These are phyloP conservation scores for Canariomyces notabilis DNA, from an alignment of 2,329 filamentous ascomycete genomes.

Conservation along the genomic window DNA sequence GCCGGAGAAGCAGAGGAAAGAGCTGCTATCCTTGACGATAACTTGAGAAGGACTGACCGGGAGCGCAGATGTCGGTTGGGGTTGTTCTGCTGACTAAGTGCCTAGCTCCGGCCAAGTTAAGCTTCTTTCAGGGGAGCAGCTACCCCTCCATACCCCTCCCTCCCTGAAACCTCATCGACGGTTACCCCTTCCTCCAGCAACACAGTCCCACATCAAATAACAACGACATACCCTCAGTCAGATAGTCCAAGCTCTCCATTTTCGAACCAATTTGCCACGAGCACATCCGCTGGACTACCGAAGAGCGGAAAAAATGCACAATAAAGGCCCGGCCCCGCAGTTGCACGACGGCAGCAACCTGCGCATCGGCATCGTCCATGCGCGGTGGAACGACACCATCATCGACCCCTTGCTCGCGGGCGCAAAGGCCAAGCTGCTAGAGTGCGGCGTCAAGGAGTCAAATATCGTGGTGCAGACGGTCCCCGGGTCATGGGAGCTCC, in stretches of 20 bases:
- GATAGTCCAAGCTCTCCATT: not conserved
- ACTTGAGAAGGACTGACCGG: too few species aligned
- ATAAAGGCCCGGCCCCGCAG: slow-evolving; percentile 54
- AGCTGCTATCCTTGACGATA: too few species aligned
- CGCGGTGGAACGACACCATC: slow-evolving; percentile 87
- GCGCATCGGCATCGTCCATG: slow-evolving; percentile 91
- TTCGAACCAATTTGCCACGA: not conserved
- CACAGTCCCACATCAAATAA: not conserved
- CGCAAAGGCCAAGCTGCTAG: slow-evolving; percentile 69
- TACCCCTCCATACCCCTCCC: not conserved
- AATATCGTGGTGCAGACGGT: slow-evolving; percentile 89
- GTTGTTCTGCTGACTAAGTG: too few species aligned
- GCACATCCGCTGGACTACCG: not conserved
- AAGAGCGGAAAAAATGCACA: slow-evolving; percentile 40
- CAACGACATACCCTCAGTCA: too few species aligned
- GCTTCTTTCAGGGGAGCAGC: too few species aligned
- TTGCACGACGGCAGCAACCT: slow-evolving; percentile 65
- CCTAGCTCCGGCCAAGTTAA: too few species aligned
- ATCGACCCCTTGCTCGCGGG: slow-evolving; percentile 82
- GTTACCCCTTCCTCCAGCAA: too few species aligned
- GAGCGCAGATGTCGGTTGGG: too few species aligned
- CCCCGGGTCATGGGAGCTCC: slow-evolving; percentile 91
- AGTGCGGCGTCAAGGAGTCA: slow-evolving; percentile 74
- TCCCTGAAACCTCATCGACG: too few species aligned
- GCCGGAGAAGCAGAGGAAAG: not conserved